Evolutionary conservation across 805 yeast species (phyloP), one percentile per base, ranked within the genome.

Genomic region (Maudiozyma bulderi): DNA sequence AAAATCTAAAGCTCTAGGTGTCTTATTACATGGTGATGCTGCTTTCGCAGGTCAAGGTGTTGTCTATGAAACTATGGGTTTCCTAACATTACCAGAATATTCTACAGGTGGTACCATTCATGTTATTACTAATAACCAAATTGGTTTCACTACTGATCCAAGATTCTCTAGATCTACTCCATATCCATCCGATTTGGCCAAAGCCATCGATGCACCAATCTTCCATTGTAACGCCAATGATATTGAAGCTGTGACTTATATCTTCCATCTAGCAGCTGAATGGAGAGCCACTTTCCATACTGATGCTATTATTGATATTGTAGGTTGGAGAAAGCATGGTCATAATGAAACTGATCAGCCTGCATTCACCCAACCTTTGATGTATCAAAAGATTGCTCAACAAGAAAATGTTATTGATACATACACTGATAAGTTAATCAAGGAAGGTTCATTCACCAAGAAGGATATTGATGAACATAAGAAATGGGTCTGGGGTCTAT

Each of bases 301-400:
- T 52, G 99, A 93, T 67, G 98, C 89, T 50, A 87, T 93, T 62
- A 81, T 93, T 63, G 99, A 93, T 71, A 83, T 93, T 64, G 96
- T 93, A 64, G 96, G 99, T 69, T 93, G 93, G 86, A 83, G 99
- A 74, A 91, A 90, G 71, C 81, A 93, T 69, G 99, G 99, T 68
- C 99, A 93, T 78, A 93, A 93, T 70, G 99, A 93, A 78, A 93
- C 98, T 56, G 99, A 93, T 73, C 99, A 93, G 76, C 99, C 99
- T 51, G 76, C 95, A 35, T 93, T 93, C 80, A 93, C 99, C 43
- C 99, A 93, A 73, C 99, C 99, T 46, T 73, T 89, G 63, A 93
- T 93, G 99, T 93, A 93, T 77, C 74, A 86, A 69, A 80, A 79
- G 73, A 86, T 93, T 66, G 89, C 91, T 49, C 77, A 86, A 69